phyloP scores from a whole-genome alignment of 495 filamentous ascomycete genomes.

The Lasiosphaeris hirsuta region DNA sequence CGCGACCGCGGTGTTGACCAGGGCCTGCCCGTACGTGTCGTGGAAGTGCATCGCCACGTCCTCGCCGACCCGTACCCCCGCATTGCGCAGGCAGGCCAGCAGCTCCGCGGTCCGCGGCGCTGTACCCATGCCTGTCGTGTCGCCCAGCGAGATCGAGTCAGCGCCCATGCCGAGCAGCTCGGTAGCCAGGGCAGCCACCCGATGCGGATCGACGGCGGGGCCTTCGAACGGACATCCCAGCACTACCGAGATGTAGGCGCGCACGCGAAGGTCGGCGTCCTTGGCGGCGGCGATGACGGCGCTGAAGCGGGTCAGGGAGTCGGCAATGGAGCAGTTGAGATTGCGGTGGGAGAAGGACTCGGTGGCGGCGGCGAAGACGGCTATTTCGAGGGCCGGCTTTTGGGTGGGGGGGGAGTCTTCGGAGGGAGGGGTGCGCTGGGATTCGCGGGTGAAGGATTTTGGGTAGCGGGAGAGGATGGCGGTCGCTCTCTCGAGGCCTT shows the following conservation, averaged over 20 bases:
- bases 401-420: not conserved
- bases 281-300: slow-evolving; percentile 75
- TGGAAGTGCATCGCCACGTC: slow-evolving; percentile 94
- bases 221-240: slow-evolving; percentile 95
- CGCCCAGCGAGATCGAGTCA: slow-evolving; percentile 89
- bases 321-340: slow-evolving; percentile 82
- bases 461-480: slow-evolving; percentile 40
- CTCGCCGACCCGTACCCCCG: slow-evolving; percentile 66
- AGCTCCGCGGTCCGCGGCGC: slow-evolving; percentile 72
- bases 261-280: slow-evolving; percentile 58
- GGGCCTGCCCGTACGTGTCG: slow-evolving; percentile 92
- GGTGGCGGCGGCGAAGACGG: slow-evolving; percentile 88
- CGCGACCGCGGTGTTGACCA: slow-evolving; percentile 83
- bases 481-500: slow-evolving; percentile 62
- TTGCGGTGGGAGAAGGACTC: slow-evolving; percentile 89
- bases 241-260: slow-evolving; percentile 93
- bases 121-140: slow-evolving; percentile 97
- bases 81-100: slow-evolving; percentile 64
- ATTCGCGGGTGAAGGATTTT: slow-evolving; percentile 36
- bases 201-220: slow-evolving; percentile 69
- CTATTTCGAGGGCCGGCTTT: slow-evolving; percentile 66
- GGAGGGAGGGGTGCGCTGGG: slow-evolving; percentile 7
- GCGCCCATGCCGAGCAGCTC: slow-evolving; percentile 89
- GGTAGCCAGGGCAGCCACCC: slow-evolving; percentile 80
- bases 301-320: slow-evolving; percentile 72